Percentiles rank a stretch among this genome's conserved stretches.
phyloP scores from a whole-genome alignment of 2,329 filamentous ascomycete genomes.

The Furcasterigmium furcatum region DNA sequence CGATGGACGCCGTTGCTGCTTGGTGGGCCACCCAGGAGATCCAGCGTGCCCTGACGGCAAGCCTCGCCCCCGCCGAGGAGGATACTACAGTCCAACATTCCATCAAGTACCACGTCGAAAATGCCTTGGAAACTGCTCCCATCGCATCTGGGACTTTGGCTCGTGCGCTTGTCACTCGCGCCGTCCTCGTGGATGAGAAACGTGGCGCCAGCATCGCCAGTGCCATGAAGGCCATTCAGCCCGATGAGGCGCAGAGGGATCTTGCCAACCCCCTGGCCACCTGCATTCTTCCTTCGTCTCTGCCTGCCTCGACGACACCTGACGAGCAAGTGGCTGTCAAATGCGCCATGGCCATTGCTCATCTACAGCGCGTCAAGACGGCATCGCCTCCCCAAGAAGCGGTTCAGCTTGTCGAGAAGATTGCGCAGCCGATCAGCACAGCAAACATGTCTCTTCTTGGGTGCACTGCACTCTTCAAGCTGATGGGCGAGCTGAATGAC shows the following conservation, averaged over 20 bases:
- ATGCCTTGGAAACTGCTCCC: slow-evolving; percentile 73
- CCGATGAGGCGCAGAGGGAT: slow-evolving; percentile 30
- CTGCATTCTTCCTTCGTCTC: slow-evolving; percentile 43
- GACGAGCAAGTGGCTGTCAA: slow-evolving; percentile 56
- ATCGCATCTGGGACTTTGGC: slow-evolving; percentile 70
- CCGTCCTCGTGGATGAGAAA: slow-evolving; percentile 51
- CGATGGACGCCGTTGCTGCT: slow-evolving; percentile 84
- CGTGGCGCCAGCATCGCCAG: slow-evolving; percentile 54
- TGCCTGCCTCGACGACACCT: slow-evolving; percentile 37
- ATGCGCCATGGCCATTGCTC: slow-evolving; percentile 59
- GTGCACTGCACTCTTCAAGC: slow-evolving; percentile 54
- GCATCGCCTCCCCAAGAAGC: slow-evolving; percentile 37
- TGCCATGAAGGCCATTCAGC: slow-evolving; percentile 50
- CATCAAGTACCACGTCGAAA: slow-evolving; percentile 51
- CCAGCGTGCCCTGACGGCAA: slow-evolving; percentile 64
- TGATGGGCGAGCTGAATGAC: slow-evolving; percentile 50
- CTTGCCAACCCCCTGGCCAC: slow-evolving; percentile 21
- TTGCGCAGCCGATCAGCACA: slow-evolving; percentile 37
- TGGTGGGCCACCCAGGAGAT: slow-evolving; percentile 80
- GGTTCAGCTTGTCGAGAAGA: slow-evolving; percentile 44
- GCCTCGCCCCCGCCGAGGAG: slow-evolving; percentile 53
- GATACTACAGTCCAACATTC: slow-evolving; percentile 33
- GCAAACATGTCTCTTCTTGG: slow-evolving; percentile 53
- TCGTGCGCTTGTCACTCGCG: slow-evolving; percentile 56
- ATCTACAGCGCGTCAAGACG: slow-evolving; percentile 45